Base-by-base conservation (phyloP, 164 flowering plant species). In the Saururus chinensis region DNA sequence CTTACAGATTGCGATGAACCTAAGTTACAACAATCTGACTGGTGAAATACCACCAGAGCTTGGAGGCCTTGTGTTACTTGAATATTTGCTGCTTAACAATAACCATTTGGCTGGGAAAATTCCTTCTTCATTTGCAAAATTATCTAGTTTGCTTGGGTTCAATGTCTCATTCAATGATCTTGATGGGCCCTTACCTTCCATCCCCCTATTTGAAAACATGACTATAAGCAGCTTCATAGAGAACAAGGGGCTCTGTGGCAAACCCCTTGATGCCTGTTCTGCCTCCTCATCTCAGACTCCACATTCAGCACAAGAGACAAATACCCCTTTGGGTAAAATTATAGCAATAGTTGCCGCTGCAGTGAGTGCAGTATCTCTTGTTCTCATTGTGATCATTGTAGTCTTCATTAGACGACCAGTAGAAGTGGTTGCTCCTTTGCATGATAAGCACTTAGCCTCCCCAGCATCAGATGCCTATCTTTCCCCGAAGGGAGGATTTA, bases 1-100 rank as follows among this genome's bases (percentile, higher is more conserved):
- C 75, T 74, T 95, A 73, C 99, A 95, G 69, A 91, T 95, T 55
- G 87, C 95, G 0, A 65, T 95, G 93, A 83, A 95, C 74, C 88
- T 95, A 53, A 95, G 99, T 59, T 56, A 75, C 54, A 95, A 95
- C 64, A 80, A 80, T 63, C 84, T 95, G 19, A 79, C 81, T 7
- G 97, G 96, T 2, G 61, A 48, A 8, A 84, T 95, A 66, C 99
- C 99, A 0, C 61, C 85, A 12, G 80, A 83, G 73, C 86, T 95
- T 51, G 99, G 97, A 9, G 79, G 81, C 59, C 92, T 95, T 25
- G 72, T 68, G 61, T 59, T 88, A 54, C 84, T 95, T 23, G 92
- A 80, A 64, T 73, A 55, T 48, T 87, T 95, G 22, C 55, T 79
- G 48, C 88, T 95, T 60, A 81, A 91, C 73, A 83, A 91, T 76